Evolutionary conservation across 495 filamentous ascomycete species (phyloP), one percentile per base, ranked within the genome.

Genomic region (Penicillium dipodomyicola): DNA sequence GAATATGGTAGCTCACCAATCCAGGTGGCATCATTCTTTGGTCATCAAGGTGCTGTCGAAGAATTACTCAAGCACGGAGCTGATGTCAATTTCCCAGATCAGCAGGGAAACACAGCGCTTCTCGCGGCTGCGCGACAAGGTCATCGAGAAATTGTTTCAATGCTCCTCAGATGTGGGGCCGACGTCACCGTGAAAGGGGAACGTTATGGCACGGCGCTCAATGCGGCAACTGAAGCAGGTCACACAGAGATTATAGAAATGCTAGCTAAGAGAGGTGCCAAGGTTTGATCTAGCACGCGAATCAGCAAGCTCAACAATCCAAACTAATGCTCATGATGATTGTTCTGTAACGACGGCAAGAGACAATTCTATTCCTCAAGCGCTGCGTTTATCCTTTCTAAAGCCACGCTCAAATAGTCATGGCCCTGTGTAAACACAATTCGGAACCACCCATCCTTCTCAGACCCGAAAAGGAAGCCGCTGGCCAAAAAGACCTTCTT

Each of bases 361-460:
- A 10, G 12, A 50, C 11, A 33, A 33, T n/a, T 20, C 14, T 42
- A 52, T 20, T 19, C n/a, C n/a, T n/a, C 43, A 14, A 72, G 19
- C 12, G 69, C 69, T 0, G 29, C 52, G 46, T 67, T 58, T 29
- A 68, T 74, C 67, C 80, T 78, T 60, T 58, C 58, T 54, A 84
- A 58, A 10, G 77, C 81, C 55, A 76, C 72, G 29, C 56, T 63
- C 29, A 83, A 48, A 46, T 63, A 59, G 10, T 61, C 54, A 42
- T 72, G 61, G 10, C 67, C 61, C 51, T 77, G 72, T 5, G 75
- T 68, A 54, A 82, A 82, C 6, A 84, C 72, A 32, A 85, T 58
- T 15, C 82, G 66, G 57, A 82, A 84, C 70, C 72, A 80, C 1
- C 80, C 82, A 19, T 74, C 67, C 50, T 66, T 64, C 56, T 80